Percentiles rank a stretch among this genome's conserved stretches.
phyloP scores from a whole-genome alignment of 2,329 filamentous ascomycete genomes.

The Colletotrichum caudatum region DNA sequence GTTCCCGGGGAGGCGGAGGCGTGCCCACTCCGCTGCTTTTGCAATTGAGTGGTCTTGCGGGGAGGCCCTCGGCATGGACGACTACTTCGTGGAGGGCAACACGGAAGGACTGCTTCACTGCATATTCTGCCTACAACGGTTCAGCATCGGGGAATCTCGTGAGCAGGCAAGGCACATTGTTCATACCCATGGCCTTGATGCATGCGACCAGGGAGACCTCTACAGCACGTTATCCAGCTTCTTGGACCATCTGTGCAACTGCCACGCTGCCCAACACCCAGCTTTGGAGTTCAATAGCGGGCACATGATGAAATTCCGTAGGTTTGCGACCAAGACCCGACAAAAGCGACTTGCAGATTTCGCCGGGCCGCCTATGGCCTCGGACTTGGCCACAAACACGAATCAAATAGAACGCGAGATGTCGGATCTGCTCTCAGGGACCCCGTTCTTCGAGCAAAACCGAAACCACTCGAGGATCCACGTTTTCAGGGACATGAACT shows the following conservation, averaged over 20 bases:
- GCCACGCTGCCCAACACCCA: background rate
- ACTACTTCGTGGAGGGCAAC: background rate
- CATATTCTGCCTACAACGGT: background rate
- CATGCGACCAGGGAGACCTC: background rate
- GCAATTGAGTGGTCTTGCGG: background rate
- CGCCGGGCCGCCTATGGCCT: background rate
- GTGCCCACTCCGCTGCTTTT: background rate
- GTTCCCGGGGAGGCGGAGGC: background rate
- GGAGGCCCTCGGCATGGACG: background rate
- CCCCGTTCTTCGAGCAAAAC: background rate
- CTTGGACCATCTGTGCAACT: background rate
- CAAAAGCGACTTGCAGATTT: background rate
- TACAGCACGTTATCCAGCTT: background rate
- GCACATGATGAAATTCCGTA: background rate
- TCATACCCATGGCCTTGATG: background rate
- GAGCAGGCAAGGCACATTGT: background rate
- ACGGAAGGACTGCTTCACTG: background rate
- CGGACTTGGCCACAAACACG: background rate
- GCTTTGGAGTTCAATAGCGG: background rate
- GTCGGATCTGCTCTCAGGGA: background rate
- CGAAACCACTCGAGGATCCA: background rate
- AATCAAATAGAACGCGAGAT: background rate
- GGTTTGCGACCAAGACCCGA: background rate
- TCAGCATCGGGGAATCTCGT: background rate
- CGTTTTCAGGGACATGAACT: background rate